Percentiles rank a stretch among this genome's conserved stretches.
Evolutionary conservation across 1,139 yeast genomes (phyloP).

Genomic region (Suhomyces choctaworum): DNA sequence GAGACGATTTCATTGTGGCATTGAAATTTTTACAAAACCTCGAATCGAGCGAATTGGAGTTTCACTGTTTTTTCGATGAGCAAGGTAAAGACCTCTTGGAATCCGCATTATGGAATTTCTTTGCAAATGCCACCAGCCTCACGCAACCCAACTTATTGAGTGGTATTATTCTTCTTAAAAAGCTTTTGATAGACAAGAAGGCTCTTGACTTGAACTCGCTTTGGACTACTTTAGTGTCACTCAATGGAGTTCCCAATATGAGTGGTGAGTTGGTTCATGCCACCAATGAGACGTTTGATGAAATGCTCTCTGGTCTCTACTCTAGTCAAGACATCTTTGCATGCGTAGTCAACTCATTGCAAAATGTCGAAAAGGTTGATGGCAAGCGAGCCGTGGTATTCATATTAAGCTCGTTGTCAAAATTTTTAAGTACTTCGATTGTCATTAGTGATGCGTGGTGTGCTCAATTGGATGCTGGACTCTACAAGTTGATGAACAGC

Average conservation of each 20-base stretch:
- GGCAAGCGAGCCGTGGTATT: conserved; percentile 16
- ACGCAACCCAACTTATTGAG: conserved; percentile 20
- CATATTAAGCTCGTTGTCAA: conserved; percentile 25
- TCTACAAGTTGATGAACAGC: conserved; percentile 29
- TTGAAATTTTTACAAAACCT: conserved; percentile 28
- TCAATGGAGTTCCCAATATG: conserved; percentile 17
- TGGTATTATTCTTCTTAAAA: conserved; percentile 39
- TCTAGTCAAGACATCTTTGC: conserved; percentile 22
- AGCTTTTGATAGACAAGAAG: conserved; percentile 30
- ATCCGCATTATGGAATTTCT: conserved; percentile 30
- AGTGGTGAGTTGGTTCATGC: conserved; percentile 18
- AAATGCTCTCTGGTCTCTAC: conserved; percentile 30
- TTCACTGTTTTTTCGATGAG: conserved; percentile 25
- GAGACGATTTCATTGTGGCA: conserved; percentile 21
- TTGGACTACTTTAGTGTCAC: conserved; percentile 25
- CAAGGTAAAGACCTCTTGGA: conserved; percentile 30
- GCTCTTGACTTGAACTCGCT: conserved; percentile 22
- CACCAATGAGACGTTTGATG: conserved; percentile 32
- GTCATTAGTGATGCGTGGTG: conserved; percentile 25
- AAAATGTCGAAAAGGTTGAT: conserved; percentile 3
- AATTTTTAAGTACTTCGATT: conserved; percentile 22
- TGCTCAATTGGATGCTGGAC: conserved; percentile 28
- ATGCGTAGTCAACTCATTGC: conserved; percentile 17
- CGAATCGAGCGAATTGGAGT: conserved; percentile 22
- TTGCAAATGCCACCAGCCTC: conserved; percentile 13